These are phyloP conservation scores for Echria macrotheca DNA, from an alignment of 495 filamentous ascomycete species.

Conservation along the genomic window DNA sequence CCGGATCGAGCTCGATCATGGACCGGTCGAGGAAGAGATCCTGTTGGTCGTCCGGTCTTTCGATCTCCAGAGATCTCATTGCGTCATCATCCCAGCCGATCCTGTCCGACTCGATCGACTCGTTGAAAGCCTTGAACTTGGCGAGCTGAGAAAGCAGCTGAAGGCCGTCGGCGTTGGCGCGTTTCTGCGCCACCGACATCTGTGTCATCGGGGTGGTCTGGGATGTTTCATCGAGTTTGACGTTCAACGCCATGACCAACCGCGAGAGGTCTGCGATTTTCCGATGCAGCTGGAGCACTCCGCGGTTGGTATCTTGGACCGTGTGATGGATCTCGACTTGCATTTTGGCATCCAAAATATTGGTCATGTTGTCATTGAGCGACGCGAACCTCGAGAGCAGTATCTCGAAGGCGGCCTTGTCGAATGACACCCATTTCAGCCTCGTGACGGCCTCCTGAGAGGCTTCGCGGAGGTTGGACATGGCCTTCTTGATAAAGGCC, in stretches of 20 bases:
- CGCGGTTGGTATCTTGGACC: conserved; percentile 41
- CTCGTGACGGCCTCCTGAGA: conserved; percentile 27
- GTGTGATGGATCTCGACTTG: conserved; percentile 41
- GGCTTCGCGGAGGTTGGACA: conserved; percentile 26
- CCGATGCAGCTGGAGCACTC: conserved; percentile 40
- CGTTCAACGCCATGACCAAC: conserved; percentile 36
- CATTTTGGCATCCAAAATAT: conserved; percentile 37
- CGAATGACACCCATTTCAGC: conserved; percentile 38
- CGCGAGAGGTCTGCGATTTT: conserved; percentile 35
- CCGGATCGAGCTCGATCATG: conserved; percentile 24
- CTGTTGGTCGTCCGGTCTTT: conserved; percentile 22
- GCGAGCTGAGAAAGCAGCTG: conserved; percentile 37
- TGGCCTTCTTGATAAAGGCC: conserved; percentile 39
- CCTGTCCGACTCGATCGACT: conserved; percentile 33
- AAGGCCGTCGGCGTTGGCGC: conserved; percentile 28
- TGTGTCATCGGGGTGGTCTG: conserved; percentile 15
- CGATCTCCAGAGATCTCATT: conserved; percentile 29
- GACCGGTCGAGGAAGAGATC: conserved; percentile 29
- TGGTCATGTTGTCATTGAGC: conserved; percentile 43
- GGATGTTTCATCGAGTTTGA: conserved; percentile 25
- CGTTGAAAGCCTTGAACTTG: conserved; percentile 46
- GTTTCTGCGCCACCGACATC: conserved; percentile 25
- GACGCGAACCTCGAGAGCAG: conserved; percentile 34
- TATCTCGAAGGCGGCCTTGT: conserved; percentile 39
- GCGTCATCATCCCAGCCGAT: conserved; percentile 25